Conservation (phyloP, 2,329 filamentous ascomycete species). For the Cladosporium sp. region DNA sequence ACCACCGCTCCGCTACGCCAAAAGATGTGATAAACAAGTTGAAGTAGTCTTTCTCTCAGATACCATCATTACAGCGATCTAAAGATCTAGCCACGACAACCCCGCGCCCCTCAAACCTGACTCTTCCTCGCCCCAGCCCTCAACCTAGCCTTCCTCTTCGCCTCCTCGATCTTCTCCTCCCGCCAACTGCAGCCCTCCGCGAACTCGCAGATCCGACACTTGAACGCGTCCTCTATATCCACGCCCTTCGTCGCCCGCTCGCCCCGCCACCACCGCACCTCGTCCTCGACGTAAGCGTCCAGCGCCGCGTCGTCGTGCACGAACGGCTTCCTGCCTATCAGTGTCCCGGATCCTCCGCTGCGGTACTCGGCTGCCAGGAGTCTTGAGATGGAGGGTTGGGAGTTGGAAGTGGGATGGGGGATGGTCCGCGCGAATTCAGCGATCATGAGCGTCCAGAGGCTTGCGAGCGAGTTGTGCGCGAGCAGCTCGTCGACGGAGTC, state of each 20-base stretch:
- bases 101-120: constrained; percentile 15
- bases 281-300: constrained; percentile 58
- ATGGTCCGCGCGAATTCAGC: constrained; percentile 47
- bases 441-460: constrained; percentile 60
- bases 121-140: constrained; percentile 16
- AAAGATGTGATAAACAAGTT: too few species aligned
- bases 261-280: constrained; percentile 86
- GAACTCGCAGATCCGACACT: constrained; percentile 82
- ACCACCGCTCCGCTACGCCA: too few species aligned
- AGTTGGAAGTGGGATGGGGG: constrained; percentile 13
- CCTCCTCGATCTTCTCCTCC: constrained; percentile 59
- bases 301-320: constrained; percentile 60
- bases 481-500: constrained; percentile 48
- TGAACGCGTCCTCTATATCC: constrained; percentile 76
- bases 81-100: too few species aligned
- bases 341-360: constrained; percentile 38
- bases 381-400: constrained; percentile 42
- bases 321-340: constrained; percentile 56
- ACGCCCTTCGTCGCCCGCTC: constrained; percentile 68
- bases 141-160: constrained; percentile 26
- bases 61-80: too few species aligned
- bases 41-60: too few species aligned
- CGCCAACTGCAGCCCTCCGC: constrained; percentile 73
- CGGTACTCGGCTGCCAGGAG: constrained; percentile 55
- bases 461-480: constrained; percentile 52